Evolutionary conservation across 768 basidiomycete species (phyloP).

Genomic region (Antrodiella citrinella): DNA sequence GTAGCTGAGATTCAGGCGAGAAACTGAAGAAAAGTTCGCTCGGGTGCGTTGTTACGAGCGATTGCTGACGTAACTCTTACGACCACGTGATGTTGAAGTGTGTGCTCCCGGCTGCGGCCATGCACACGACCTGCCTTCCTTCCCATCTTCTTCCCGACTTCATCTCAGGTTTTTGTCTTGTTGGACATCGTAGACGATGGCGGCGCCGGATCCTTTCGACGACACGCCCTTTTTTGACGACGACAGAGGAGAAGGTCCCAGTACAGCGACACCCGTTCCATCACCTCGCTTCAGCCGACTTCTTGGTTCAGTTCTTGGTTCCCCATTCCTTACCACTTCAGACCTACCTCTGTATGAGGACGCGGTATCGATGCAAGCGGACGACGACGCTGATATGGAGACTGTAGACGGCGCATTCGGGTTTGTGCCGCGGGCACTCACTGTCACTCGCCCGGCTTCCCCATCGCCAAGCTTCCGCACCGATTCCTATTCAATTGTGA

Average conservation of each 20-base stretch:
- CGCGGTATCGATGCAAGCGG: constrained; percentile 7
- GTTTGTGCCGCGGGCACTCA: constrained; percentile 20
- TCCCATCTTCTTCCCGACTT: not conserved
- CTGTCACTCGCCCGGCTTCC: constrained; percentile 33
- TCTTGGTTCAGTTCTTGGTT: constrained; percentile 27
- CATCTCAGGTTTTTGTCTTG: not conserved
- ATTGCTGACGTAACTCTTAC: too few species aligned
- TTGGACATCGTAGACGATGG: not conserved
- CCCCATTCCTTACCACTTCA: constrained; percentile 23
- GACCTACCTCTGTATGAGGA: constrained; percentile 17
- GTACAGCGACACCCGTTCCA: not conserved
- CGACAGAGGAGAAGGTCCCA: not conserved
- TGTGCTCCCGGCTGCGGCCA: too few species aligned
- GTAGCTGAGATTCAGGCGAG: too few species aligned
- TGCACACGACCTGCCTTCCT: not conserved
- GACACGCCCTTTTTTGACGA: not conserved
- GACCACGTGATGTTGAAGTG: too few species aligned
- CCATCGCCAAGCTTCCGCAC: constrained; percentile 33
- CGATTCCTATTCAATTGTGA: constrained; percentile 38
- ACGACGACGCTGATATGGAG: constrained; percentile 20
- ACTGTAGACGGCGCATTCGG: constrained; percentile 20
- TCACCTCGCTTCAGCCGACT: constrained; percentile 23
- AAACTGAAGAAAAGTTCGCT: too few species aligned
- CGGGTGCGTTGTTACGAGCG: too few species aligned
- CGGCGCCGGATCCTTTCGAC: not conserved